These are phyloP conservation scores for Euphorbia schlechtendalii DNA, from an alignment of 441 rosid genomes.

Conservation along the genomic window DNA sequence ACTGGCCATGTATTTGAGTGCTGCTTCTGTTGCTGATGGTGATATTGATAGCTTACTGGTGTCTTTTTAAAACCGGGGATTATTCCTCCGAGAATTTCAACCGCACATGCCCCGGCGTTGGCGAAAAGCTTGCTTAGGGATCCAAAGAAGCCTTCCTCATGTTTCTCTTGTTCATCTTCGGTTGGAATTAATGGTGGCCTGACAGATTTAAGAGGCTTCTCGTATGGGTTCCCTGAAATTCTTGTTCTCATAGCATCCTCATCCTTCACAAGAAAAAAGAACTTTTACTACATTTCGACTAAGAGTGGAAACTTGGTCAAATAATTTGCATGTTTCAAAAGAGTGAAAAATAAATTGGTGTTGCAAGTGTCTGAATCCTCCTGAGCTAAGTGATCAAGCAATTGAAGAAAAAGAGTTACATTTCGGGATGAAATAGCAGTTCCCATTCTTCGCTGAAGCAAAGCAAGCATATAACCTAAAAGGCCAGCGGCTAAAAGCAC, in stretches of 20 bases:
- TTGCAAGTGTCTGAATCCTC: no score
- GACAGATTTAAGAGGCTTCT: slow-evolving; percentile 48
- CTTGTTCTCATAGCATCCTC: slow-evolving; percentile 24
- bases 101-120: slow-evolving; percentile 39
- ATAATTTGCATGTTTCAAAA: no score
- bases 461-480: slow-evolving; percentile 45
- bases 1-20: slow-evolving; percentile 58
- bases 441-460: slow-evolving; percentile 44
- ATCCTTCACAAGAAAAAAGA: slow-evolving; percentile 38
- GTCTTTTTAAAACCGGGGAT: slow-evolving; percentile 55
- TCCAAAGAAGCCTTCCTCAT: slow-evolving; percentile 68
- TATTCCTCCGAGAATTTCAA: slow-evolving; percentile 61
- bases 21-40: slow-evolving; percentile 30
- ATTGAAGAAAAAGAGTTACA: slow-evolving; percentile 40
- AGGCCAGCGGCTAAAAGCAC: slow-evolving; percentile 69
- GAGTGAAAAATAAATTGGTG: no score
- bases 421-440: slow-evolving; percentile 55
- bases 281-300: neutral
- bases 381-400: no score
- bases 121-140: slow-evolving; percentile 51
- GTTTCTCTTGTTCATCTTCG: slow-evolving; percentile 60
- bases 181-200: slow-evolving; percentile 74
- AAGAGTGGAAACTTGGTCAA: slow-evolving; percentile 1
- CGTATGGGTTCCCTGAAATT: slow-evolving; percentile 32
- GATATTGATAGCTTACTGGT: slow-evolving; percentile 33